Evolutionary conservation across 352 stramenopile genomes (phyloP), one percentile per base, ranked within the genome.

Genomic region (Phytophthora ohioensis): DNA sequence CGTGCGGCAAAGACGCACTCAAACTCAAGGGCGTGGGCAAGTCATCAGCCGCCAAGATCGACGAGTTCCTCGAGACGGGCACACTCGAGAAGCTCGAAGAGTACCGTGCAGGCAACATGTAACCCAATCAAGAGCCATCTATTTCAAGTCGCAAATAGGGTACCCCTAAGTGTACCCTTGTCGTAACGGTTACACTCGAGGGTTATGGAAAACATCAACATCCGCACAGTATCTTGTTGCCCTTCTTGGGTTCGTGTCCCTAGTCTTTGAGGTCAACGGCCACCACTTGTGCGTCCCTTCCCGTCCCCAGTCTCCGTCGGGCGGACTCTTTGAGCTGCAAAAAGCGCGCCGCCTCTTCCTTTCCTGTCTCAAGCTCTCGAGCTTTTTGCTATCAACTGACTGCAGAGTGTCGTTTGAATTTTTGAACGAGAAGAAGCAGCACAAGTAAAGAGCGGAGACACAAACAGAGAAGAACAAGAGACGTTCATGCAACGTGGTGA

Each of bases 11-110:
- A 63, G 73, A 92, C 45, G 88, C 88, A 7, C 72, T 85, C 48
- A 95, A 97, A 64, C 77, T 97, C 56, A 93, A 94, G 63, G 86
- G 86, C 32, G 87, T 97, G 9, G 90, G 90, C 64, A 97, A 97
- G 66, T 87, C 84, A 5, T 89, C 86, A 1, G 85, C 76, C 15
- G 73, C 71, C 34, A 94, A 93, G 73, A 96, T 97, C 61, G 90
- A 97, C 54, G 90, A 97, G 67, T 95, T 93, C 57, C 54, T 97
- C 8, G 85, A 94, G 60, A 92, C 87, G 0, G 90, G 88, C 46
- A 95, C 86, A 13, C 77, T 97, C 32, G 71, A 80, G 56, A 89
- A 78, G 53, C 81, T 97, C 38, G 88, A 97, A 55, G 87, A 97
- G 57, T 95, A 92, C 65, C 87, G 88, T 11, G 88, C 85, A 72